A percentile compares a stretch with the other conserved stretches of the same genome.
phyloP scores from a whole-genome alignment of 1,284 basidiomycete species.

The Leccinum solheimii region DNA sequence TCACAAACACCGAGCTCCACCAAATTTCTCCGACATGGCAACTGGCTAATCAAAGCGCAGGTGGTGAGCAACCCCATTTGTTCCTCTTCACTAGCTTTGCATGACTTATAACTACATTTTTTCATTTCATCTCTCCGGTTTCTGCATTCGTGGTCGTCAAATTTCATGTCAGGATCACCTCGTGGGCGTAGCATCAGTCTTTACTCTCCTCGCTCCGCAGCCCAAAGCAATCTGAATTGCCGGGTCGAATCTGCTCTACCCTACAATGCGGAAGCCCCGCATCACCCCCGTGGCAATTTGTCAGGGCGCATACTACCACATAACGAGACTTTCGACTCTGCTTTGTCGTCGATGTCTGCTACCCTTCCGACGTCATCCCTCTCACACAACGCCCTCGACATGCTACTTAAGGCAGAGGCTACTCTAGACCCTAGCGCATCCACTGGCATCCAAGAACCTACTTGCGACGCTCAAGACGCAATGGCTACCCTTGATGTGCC shows the following conservation, averaged over 20 bases:
- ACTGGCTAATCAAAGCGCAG: conserved; percentile 27
- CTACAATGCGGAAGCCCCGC: conserved; percentile 37
- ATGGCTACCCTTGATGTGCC: conserved; percentile 32
- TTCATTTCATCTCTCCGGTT: conserved; percentile 21
- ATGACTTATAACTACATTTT: conserved; percentile 22
- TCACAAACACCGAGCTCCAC: conserved; percentile 37
- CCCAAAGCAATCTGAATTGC: conserved; percentile 20
- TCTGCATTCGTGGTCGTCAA: conserved; percentile 19
- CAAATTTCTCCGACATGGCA: conserved; percentile 25
- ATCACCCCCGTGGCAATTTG: conserved; percentile 29
- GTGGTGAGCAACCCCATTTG: conserved; percentile 30
- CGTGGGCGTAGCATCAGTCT: conserved; percentile 38
- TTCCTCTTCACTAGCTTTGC: conserved; percentile 10
- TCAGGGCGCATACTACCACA: conserved; percentile 23
- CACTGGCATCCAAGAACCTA: conserved; percentile 14
- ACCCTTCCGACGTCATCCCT: conserved; percentile 36
- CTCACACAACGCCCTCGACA: conserved; percentile 32
- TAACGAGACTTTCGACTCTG: conserved; percentile 28
- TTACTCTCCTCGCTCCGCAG: conserved; percentile 34
- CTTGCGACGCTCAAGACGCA: conserved; percentile 16
- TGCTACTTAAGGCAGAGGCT: conserved; percentile 34
- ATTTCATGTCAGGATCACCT: conserved; percentile 31
- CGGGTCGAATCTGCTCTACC: conserved; percentile 24
- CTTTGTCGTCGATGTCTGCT: conserved; percentile 22
- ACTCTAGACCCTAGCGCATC: conserved; percentile 19